Percentiles rank a stretch among this genome's conserved stretches.
phyloP scores from a whole-genome alignment of 116 monocot genomes.

The Iris pallida region DNA sequence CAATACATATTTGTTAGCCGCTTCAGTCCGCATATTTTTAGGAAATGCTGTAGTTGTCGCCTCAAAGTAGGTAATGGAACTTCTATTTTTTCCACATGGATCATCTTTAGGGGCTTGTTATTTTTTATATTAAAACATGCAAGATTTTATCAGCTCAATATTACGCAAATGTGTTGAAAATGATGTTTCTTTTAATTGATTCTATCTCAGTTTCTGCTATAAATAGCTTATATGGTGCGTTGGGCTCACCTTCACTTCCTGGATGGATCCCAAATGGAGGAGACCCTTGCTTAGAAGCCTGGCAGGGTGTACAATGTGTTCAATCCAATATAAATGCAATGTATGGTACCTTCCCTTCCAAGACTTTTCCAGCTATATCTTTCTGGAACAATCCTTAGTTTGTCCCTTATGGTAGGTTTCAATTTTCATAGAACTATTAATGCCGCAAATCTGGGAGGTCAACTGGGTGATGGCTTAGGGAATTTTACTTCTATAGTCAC shows the following conservation, averaged over 20 bases:
- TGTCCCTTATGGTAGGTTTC: constrained; percentile 9
- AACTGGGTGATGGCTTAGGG: constrained; percentile 63
- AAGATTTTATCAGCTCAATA: neutral
- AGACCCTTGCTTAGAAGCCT: constrained; percentile 73
- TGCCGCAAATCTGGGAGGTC: constrained; percentile 86
- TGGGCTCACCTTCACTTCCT: constrained; percentile 86
- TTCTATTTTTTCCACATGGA: neutral
- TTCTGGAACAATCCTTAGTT: neutral
- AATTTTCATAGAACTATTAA: constrained; percentile 58
- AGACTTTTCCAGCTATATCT: neutral
- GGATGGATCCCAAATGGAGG: constrained; percentile 90
- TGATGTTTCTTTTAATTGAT: constrained; percentile 5
- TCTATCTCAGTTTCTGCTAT: constrained; percentile 73
- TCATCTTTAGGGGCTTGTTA: neutral
- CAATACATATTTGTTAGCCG: too few relatives aligned
- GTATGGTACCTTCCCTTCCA: constrained; percentile 37
- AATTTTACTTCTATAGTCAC: constrained; percentile 74
- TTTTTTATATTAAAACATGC: neutral
- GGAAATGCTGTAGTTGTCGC: too few relatives aligned
- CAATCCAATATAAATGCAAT: constrained; percentile 72
- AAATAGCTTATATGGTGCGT: constrained; percentile 71
- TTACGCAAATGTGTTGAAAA: constrained; percentile 3
- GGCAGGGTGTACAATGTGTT: constrained; percentile 92
- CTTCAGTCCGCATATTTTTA: too few relatives aligned
- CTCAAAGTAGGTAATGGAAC: too few relatives aligned